A percentile compares a stretch with the other conserved stretches of the same genome.
phyloP scores from a whole-genome alignment of 208 protist species.

The Wallacemonas sp. region DNA sequence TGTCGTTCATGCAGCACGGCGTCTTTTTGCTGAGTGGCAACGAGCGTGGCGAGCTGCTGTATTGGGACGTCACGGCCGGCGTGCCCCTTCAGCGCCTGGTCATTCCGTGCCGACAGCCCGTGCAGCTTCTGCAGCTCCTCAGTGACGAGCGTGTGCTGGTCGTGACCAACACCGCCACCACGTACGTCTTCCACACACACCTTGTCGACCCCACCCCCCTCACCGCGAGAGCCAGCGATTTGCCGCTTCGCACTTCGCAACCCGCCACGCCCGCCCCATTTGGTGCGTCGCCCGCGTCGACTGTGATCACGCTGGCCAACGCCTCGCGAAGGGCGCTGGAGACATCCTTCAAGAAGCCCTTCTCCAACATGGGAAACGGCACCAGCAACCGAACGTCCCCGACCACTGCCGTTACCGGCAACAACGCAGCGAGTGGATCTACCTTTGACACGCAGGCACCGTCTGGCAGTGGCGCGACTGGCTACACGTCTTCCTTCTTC shows the following conservation, averaged over 20 bases:
- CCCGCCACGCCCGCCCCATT: not conserved
- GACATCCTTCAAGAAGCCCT: constrained; percentile 6
- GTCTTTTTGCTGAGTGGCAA: constrained; percentile 71
- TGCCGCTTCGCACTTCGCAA: constrained; percentile 23
- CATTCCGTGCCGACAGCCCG: constrained; percentile 37
- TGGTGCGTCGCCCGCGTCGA: not conserved
- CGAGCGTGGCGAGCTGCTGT: constrained; percentile 41
- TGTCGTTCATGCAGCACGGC: constrained; percentile 65
- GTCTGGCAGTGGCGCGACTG: not conserved
- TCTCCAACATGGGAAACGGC: constrained; percentile 16
- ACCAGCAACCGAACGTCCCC: not conserved
- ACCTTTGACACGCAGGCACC: not conserved
- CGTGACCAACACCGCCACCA: constrained; percentile 42
- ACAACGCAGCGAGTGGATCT: not conserved
- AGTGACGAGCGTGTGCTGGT: constrained; percentile 63
- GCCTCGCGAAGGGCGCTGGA: constrained; percentile 4
- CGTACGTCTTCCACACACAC: constrained; percentile 73
- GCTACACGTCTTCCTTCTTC: constrained; percentile 6
- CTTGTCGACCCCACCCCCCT: constrained; percentile 42
- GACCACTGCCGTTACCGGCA: not conserved
- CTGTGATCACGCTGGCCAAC: constrained; percentile 8
- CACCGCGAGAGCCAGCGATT: constrained; percentile 13
- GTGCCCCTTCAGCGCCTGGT: constrained; percentile 51
- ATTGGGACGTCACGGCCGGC: constrained; percentile 80
- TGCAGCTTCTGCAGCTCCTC: constrained; percentile 48